Evolutionary conservation across 495 filamentous ascomycete genomes (phyloP).

Genomic region (Pyrenopolyporus hunteri): DNA sequence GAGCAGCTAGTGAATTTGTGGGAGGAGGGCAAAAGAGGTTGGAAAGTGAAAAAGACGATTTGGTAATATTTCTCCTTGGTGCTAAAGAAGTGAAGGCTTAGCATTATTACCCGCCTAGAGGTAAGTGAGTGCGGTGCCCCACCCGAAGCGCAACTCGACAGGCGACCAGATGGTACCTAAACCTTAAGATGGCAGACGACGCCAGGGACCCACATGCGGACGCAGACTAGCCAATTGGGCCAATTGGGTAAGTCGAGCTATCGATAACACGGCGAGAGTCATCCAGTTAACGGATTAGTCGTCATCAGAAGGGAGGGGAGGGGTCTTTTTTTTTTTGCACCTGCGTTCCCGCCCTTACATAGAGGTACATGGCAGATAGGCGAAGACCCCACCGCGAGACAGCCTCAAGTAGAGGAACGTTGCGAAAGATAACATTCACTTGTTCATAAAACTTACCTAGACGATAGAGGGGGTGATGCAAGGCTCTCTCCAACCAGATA

Average conservation of each 20-base stretch:
- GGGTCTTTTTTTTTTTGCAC: constrained; percentile 15
- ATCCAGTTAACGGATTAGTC: constrained; percentile 14
- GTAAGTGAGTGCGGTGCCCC: constrained; percentile 32
- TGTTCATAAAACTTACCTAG: too few relatives aligned
- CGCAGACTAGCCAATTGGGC: constrained; percentile 9
- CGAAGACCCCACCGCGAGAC: constrained; percentile 24
- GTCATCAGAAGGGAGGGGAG: constrained; percentile 38
- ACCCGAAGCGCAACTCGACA: constrained; percentile 24
- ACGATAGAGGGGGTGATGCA: too few relatives aligned
- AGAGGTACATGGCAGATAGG: constrained; percentile 22
- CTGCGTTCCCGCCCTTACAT: constrained; percentile 29
- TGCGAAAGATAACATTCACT: too few relatives aligned
- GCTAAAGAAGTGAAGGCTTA: constrained; percentile 28
- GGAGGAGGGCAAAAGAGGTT: constrained; percentile 30
- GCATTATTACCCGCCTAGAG: constrained; percentile 28
- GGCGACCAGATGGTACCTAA: constrained; percentile 23
- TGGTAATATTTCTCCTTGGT: constrained; percentile 35
- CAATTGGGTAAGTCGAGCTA: constrained; percentile 7
- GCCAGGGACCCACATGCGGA: constrained; percentile 11
- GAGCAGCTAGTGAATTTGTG: constrained; percentile 14
- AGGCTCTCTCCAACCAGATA: too few relatives aligned
- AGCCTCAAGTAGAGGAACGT: constrained; percentile 21
- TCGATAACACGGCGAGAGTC: constrained; percentile 38
- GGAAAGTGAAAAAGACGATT: constrained; percentile 23
- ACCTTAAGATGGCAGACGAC: constrained; percentile 22